Percentiles rank a stretch among this genome's conserved stretches.
phyloP scores from a whole-genome alignment of 345 rosid species.

The Erucastrum elatum region DNA sequence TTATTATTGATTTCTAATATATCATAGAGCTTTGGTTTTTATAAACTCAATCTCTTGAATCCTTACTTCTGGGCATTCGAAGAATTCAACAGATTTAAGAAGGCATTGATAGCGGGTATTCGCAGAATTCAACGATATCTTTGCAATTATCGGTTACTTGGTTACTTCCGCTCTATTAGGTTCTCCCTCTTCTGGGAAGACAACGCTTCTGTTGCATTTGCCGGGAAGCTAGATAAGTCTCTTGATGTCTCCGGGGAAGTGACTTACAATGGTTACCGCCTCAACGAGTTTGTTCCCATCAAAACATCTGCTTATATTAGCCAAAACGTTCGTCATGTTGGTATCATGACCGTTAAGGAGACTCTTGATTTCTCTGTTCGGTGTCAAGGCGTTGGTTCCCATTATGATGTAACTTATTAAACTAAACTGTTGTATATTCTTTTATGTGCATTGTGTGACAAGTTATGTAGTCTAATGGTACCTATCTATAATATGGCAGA shows the following conservation, averaged over 20 bases:
- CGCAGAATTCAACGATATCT: no score
- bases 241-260: constrained; percentile 58
- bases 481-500: constrained; percentile 37
- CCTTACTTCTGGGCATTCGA: no score
- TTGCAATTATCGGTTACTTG: no score
- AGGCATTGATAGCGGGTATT: no score
- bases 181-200: constrained; percentile 92
- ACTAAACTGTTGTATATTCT: not conserved
- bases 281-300: constrained; percentile 70
- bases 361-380: constrained; percentile 83
- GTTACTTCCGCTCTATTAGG: constrained; percentile 30
- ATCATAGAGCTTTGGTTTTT: no score
- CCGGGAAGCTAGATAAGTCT: constrained; percentile 64
- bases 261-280: constrained; percentile 58
- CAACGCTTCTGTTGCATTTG: constrained; percentile 65
- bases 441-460: not conserved
- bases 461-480: not conserved
- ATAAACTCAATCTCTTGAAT: no score
- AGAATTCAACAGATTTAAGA: no score
- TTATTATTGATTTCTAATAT: no score
- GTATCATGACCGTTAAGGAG: constrained; percentile 67
- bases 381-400: constrained; percentile 76
- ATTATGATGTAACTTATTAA: constrained; percentile 58
- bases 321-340: constrained; percentile 77
- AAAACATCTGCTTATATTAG: constrained; percentile 85